Evolutionary conservation across 805 yeast genomes (phyloP), one percentile per base, ranked within the genome.

Genomic region (Diddensiella transvaalensis): DNA sequence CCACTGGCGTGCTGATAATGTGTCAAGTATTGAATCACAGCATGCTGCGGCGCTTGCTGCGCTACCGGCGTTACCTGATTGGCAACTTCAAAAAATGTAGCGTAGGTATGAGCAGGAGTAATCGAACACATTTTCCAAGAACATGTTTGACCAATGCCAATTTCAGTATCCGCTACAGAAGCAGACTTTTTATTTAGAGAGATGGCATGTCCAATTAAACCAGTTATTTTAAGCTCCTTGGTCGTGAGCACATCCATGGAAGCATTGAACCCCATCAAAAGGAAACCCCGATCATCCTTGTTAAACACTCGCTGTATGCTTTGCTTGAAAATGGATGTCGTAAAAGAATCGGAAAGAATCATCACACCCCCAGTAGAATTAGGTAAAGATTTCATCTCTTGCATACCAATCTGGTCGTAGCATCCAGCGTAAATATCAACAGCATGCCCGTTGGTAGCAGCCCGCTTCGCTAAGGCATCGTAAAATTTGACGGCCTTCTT

Each of bases 1-100:
- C 99, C 99, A 23, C 90, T 83, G n/a, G 96, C 78, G 70, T 93
- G 98, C 72, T 93, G 95, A 70, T 93, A 93, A 60, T 83, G 84
- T 19, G 97, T 93, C 56, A 88, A 78, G 70, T 84, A 91, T 70
- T 93, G 99, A 46, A 87, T 79, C 59, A 72, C 77, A 5, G 55
- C 66, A 26, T 58, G 60, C 44, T 55, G 65, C 4, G 58, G 54
- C 10, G 53, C 50, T 44, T 47, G 58, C 40, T 53, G 47, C 13
- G 61, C 54, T 15, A 55, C 78, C 73, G 64, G 58, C 11, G 55
- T 52, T 22, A 57, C 60, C 53, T 61, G 64, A 26, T 52, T 71
- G 4, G 77, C 75, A 45, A 90, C 83, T 63, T 93, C 99, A 61
- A 91, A 93, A 70, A 85, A 93, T 10, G 89, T 73, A 4, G 87